Evolutionary conservation across 495 filamentous ascomycete species (phyloP).

Genomic region (Emericellopsis terricola): DNA sequence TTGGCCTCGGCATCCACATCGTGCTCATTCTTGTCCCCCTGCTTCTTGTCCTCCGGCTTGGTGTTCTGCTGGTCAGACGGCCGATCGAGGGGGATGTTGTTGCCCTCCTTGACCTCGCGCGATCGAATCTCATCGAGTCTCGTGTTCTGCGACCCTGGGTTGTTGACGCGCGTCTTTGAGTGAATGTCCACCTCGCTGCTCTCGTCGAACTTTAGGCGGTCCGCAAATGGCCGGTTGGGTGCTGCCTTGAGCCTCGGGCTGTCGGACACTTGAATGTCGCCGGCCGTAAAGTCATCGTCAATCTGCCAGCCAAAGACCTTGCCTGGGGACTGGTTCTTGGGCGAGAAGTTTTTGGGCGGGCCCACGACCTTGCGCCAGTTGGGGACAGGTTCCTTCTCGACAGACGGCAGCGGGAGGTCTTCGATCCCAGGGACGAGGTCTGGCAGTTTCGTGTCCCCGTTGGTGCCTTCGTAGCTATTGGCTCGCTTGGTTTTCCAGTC

Average conservation of each 20-base stretch:
- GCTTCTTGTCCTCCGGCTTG: background rate
- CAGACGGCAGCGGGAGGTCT: slow-evolving; percentile 25
- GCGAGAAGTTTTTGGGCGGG: too few species aligned
- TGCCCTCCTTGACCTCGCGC: slow-evolving; percentile 15
- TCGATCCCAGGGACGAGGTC: slow-evolving; percentile 2
- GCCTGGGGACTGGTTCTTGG: slow-evolving; percentile 23
- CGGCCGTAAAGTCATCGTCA: slow-evolving; percentile 45
- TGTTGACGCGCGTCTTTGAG: background rate
- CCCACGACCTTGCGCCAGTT: slow-evolving; percentile 13
- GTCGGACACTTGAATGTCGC: slow-evolving; percentile 38
- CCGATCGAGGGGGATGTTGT: background rate
- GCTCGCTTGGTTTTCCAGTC: background rate
- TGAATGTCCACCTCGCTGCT: background rate
- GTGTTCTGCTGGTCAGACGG: background rate
- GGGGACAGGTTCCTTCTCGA: slow-evolving; percentile 22
- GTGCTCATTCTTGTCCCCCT: background rate
- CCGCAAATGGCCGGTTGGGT: slow-evolving; percentile 8
- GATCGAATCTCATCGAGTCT: slow-evolving; percentile 22
- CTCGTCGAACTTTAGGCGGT: background rate
- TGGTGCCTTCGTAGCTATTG: slow-evolving; percentile 1
- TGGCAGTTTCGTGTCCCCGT: background rate
- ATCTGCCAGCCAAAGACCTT: slow-evolving; percentile 35
- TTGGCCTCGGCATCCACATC: slow-evolving; percentile 8
- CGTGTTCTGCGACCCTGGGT: slow-evolving; percentile 11
- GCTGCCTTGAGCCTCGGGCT: slow-evolving; percentile 36